A percentile compares a stretch with the other conserved stretches of the same genome.
Conservation (phyloP, 176 grass and related monocot species). For the Ensete ventricosum region DNA sequence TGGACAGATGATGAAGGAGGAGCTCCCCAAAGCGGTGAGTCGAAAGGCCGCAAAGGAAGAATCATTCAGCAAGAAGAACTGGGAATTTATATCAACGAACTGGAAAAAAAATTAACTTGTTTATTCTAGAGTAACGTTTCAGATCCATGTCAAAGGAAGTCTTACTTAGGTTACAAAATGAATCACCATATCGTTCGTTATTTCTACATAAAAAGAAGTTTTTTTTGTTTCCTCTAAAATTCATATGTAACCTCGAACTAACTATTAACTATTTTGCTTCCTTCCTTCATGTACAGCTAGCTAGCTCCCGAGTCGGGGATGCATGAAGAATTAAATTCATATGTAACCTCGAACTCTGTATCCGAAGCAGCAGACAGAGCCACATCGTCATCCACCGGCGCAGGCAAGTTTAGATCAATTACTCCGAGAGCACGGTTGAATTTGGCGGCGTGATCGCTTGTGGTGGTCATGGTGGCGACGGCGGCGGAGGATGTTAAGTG, state of each 20-base stretch:
- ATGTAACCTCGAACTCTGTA: too few relatives aligned
- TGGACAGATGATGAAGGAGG: background rate
- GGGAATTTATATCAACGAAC: background rate
- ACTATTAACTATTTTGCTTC: background rate
- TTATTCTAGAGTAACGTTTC: too few relatives aligned
- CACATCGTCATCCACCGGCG: slow-evolving; percentile 59
- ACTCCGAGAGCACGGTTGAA: slow-evolving; percentile 31
- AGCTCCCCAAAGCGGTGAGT: background rate
- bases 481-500: slow-evolving; percentile 26
- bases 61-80: background rate
- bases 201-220: background rate
- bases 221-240: too few relatives aligned
- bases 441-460: background rate
- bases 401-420: slow-evolving; percentile 77
- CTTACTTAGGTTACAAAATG: background rate
- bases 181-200: background rate
- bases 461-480: background rate
- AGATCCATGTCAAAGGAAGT: background rate
- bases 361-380: slow-evolving; percentile 84
- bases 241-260: background rate
- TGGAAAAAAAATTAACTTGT: too few relatives aligned
- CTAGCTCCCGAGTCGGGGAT: too few relatives aligned
- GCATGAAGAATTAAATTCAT: background rate
- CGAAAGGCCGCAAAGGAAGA: background rate
- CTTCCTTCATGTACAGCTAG: too few relatives aligned